Percentiles rank a stretch among this genome's conserved stretches.
Evolutionary conservation across 495 filamentous ascomycete species (phyloP).

Genomic region (Penicillium waksmanii): DNA sequence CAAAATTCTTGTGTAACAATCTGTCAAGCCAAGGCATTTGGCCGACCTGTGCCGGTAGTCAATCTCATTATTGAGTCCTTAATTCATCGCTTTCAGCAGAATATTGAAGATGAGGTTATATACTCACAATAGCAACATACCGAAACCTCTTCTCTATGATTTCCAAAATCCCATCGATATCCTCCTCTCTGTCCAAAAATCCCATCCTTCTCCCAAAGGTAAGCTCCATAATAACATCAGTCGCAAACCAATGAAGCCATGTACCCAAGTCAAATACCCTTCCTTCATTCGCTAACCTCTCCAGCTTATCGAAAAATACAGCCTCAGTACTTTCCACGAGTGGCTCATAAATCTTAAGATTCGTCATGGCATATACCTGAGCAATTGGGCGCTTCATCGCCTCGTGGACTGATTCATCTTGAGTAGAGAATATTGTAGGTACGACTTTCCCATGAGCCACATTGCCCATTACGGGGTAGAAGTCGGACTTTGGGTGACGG

Average conservation of each 20-base stretch:
- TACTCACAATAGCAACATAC: conserved; percentile 23
- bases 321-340: conserved; percentile 11
- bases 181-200: conserved; percentile 38
- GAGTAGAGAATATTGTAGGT: conserved; percentile 12
- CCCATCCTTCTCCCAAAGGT: conserved; percentile 39
- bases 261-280: conserved; percentile 25
- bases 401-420: conserved; percentile 12
- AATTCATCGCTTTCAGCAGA: not conserved
- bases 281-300: conserved; percentile 1
- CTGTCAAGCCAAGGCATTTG: conserved; percentile 38
- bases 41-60: not conserved
- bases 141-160: conserved; percentile 24
- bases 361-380: conserved; percentile 16
- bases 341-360: conserved; percentile 11
- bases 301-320: not conserved
- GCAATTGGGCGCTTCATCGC: conserved; percentile 13
- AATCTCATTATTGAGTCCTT: not conserved
- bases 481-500: conserved; percentile 16
- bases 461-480: conserved; percentile 16
- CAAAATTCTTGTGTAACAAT: conserved; percentile 24
- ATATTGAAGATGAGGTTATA: not conserved
- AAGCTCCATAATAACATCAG: conserved; percentile 43
- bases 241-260: conserved; percentile 49
- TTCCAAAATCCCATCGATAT: conserved; percentile 33
- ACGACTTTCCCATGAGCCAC: conserved; percentile 13